phyloP scores from a whole-genome alignment of 1,284 basidiomycete genomes.

The Marasmius sp. region DNA sequence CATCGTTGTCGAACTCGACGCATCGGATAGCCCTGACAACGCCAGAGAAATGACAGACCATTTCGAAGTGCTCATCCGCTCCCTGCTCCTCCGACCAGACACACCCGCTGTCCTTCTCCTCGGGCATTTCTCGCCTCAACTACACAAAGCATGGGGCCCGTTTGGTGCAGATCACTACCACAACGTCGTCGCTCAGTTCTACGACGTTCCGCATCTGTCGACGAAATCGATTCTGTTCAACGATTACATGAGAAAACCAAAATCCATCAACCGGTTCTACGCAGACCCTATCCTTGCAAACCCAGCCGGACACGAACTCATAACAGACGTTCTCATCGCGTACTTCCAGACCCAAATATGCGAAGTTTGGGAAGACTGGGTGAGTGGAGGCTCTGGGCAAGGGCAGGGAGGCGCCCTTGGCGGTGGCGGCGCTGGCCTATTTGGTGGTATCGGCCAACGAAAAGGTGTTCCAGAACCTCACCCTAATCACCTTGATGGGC shows the following conservation, averaged over 20 bases:
- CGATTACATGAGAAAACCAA: conserved; percentile 76
- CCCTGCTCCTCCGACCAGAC: conserved; percentile 84
- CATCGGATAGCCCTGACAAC: conserved; percentile 63
- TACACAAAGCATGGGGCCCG: conserved; percentile 77
- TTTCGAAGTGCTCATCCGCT: conserved; percentile 90
- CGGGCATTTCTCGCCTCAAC: conserved; percentile 88
- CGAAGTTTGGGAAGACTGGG: conserved; percentile 76
- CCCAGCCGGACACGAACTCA: conserved; percentile 75
- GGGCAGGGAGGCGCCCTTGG: conserved; percentile 30
- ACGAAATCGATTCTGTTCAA: conserved; percentile 82
- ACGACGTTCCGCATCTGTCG: conserved; percentile 91
- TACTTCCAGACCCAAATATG: conserved; percentile 91
- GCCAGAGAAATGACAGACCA: conserved; percentile 63
- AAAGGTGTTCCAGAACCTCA: conserved; percentile 56
- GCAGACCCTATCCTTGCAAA: conserved; percentile 84
- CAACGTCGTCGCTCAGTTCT: conserved; percentile 88
- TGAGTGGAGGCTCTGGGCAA: conserved; percentile 41
- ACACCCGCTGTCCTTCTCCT: conserved; percentile 88
- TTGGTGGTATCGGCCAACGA: conserved; percentile 72
- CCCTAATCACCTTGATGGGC: conserved; percentile 16
- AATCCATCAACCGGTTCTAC: conserved; percentile 72
- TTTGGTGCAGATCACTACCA: conserved; percentile 88
- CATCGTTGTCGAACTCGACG: conserved; percentile 91
- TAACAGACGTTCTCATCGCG: conserved; percentile 82
- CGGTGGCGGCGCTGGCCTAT: conserved; percentile 50